A percentile compares a stretch with the other conserved stretches of the same genome.
phyloP scores from a whole-genome alignment of 345 rosid species.

The Erodium maritimum region DNA sequence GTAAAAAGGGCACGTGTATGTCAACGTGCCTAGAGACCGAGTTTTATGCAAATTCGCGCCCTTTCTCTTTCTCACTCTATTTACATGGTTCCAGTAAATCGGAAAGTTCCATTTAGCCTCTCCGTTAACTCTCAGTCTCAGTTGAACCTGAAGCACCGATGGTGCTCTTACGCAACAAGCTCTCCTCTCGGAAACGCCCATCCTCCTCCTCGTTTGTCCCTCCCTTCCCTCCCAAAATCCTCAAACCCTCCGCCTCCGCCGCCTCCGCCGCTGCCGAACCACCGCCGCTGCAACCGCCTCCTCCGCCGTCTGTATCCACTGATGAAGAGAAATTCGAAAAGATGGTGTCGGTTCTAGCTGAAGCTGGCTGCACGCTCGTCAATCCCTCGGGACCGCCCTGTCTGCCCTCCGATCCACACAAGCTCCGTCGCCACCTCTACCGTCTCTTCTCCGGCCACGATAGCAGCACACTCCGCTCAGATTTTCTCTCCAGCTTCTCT shows the following conservation, averaged over 20 bases:
- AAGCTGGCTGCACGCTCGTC: slow-evolving; percentile 59
- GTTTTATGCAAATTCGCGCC: neutral
- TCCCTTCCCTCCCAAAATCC: slow-evolving; percentile 29
- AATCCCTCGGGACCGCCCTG: slow-evolving; percentile 50
- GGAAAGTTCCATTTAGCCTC: neutral
- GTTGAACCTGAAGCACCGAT: slow-evolving; percentile 12
- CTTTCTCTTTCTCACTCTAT: neutral
- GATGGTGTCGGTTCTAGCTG: slow-evolving; percentile 52
- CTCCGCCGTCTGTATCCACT: neutral
- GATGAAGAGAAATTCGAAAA: slow-evolving; percentile 22
- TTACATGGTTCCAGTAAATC: neutral
- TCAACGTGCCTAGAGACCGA: neutral
- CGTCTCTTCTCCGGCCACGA: slow-evolving; percentile 27
- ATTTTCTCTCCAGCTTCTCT: slow-evolving; percentile 44
- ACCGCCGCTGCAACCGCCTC: slow-evolving; percentile 4
- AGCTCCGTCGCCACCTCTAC: slow-evolving; percentile 53
- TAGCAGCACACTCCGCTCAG: slow-evolving; percentile 23
- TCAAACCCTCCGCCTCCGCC: slow-evolving; percentile 19
- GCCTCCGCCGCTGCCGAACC: slow-evolving; percentile 11
- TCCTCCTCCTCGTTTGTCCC: slow-evolving; percentile 28
- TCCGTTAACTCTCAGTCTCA: neutral
- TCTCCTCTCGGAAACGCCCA: slow-evolving; percentile 33
- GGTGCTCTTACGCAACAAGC: slow-evolving; percentile 47
- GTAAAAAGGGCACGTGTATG: neutral
- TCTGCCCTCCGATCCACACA: slow-evolving; percentile 51